Evolutionary conservation across 2,329 filamentous ascomycete genomes (phyloP).

Genomic region (Fusarium sp.): DNA sequence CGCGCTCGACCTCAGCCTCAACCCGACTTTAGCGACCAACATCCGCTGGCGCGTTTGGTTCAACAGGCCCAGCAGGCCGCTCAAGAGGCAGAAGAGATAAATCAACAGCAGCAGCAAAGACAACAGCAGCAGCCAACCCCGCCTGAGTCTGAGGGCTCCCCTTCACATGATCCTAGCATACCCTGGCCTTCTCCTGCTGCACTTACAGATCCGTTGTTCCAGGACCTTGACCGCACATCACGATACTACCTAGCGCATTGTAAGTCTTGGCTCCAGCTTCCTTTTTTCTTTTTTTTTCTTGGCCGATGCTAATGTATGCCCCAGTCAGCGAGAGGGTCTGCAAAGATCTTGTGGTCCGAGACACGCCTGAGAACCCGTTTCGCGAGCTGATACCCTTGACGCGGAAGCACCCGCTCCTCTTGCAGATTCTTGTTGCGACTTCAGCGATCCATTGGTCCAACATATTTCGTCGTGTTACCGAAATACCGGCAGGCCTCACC

Average conservation of each 20-base stretch:
- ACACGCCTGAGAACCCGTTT: slow-evolving; percentile 60
- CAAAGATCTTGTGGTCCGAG: slow-evolving; percentile 64
- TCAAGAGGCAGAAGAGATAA: slow-evolving; percentile 30
- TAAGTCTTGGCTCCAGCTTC: slow-evolving; percentile 43
- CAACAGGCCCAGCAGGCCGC: slow-evolving; percentile 31
- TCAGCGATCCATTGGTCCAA: slow-evolving; percentile 64
- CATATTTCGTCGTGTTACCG: slow-evolving; percentile 51
- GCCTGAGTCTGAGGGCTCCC: neutral
- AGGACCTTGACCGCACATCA: slow-evolving; percentile 61
- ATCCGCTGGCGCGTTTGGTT: slow-evolving; percentile 33
- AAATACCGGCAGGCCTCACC: slow-evolving; percentile 48
- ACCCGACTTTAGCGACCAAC: slow-evolving; percentile 37
- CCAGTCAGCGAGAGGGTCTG: slow-evolving; percentile 62
- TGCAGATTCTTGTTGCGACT: slow-evolving; percentile 61
- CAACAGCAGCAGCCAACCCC: slow-evolving; percentile 5
- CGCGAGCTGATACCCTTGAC: slow-evolving; percentile 62
- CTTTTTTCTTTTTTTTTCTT: slow-evolving; percentile 1
- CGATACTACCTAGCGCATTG: slow-evolving; percentile 64
- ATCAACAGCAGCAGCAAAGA: slow-evolving; percentile 16
- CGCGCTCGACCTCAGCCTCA: slow-evolving; percentile 28
- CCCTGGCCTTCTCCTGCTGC: slow-evolving; percentile 43
- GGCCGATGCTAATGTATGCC: slow-evolving; percentile 42
- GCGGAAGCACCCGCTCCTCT: slow-evolving; percentile 58
- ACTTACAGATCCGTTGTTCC: slow-evolving; percentile 66
- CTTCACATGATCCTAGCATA: slow-evolving; percentile 21